These are phyloP conservation scores for Phytophthora hybrid DNA, from an alignment of 352 stramenopile species.

Conservation along the genomic window DNA sequence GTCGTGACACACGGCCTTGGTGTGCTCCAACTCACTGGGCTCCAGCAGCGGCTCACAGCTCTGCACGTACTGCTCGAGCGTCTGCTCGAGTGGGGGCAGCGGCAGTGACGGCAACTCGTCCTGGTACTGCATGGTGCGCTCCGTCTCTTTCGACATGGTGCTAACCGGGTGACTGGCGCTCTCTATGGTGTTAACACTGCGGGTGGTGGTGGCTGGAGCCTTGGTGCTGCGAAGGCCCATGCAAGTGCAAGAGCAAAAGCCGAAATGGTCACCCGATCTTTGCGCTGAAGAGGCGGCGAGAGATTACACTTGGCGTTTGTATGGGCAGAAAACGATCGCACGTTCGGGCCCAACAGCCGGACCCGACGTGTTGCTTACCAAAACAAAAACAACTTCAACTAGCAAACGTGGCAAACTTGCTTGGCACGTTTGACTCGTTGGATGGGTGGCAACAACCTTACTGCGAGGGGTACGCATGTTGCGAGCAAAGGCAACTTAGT, in stretches of 20 bases:
- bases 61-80: slow-evolving; percentile 92
- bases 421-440: background rate
- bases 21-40: slow-evolving; percentile 89
- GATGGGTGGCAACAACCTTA: background rate
- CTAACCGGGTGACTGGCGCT: slow-evolving; percentile 12
- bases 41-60: slow-evolving; percentile 93
- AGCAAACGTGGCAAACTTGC: slow-evolving; percentile 2
- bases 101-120: slow-evolving; percentile 93
- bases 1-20: slow-evolving; percentile 92
- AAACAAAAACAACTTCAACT: slow-evolving; percentile 30
- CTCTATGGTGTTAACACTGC: background rate
- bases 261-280: slow-evolving; percentile 30
- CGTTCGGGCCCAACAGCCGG: background rate
- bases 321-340: slow-evolving; percentile 7
- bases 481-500: background rate
- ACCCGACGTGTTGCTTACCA: slow-evolving; percentile 28
- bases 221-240: slow-evolving; percentile 39
- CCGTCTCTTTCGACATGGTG: slow-evolving; percentile 34
- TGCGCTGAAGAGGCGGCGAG: slow-evolving; percentile 17
- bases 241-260: slow-evolving; percentile 29
- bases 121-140: slow-evolving; percentile 85
- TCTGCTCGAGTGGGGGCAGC: slow-evolving; percentile 94
- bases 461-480: background rate
- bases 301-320: slow-evolving; percentile 25
- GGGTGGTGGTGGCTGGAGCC: background rate